Base-by-base conservation (phyloP, 2,329 filamentous ascomycete genomes). In the Diplodia scrobiculata region DNA sequence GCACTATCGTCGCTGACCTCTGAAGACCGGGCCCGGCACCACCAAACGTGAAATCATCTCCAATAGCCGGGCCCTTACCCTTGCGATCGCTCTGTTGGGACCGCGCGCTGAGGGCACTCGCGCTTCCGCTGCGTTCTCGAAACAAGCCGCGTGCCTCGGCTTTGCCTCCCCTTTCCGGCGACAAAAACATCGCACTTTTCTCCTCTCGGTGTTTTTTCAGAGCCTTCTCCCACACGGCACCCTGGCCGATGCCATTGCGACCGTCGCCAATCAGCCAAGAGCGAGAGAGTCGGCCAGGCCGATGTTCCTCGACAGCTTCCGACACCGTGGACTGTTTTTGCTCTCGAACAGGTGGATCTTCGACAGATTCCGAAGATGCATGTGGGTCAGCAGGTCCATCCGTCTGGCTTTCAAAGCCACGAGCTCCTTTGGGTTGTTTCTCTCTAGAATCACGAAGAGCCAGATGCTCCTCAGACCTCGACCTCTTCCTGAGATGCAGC, bases 131-230 rank as follows among this genome's bases (percentile, higher is more conserved):
- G 13, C 58, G 50, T 38, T 66, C 58, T 17, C 65, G 65, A 21
- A 48, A 62, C 7, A 66, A 29, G 11, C 55, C 38, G 3, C 58
- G 50, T 9, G 65, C 50, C 36, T 65, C 53, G 3, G 41, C 51
- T 27, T 58, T 65, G 14, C 65, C 74, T 13, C 76, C 75, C 5
- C 72, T 74, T 55, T 77, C 73, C 27, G 72, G 68, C 7, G 74
- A 70, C 9, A 78, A 68, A 29, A 77, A 76, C 65, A 79, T 69
- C 5, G 71, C 71, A 27, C 72, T 70, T 47, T 73, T 73, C 66
- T 79, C 76, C 14, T 76, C 71, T 62, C 76, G 75, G 48, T 78
- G 72, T 14, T 72, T 71, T 66, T 74, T 72, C n/a, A 78, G 67
- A 32, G 77, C 77, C 47, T 70, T 70, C 58, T 78, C 72, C 77